Base-by-base conservation (phyloP, 169 alveolate species). In the Eimeria acervulina region DNA sequence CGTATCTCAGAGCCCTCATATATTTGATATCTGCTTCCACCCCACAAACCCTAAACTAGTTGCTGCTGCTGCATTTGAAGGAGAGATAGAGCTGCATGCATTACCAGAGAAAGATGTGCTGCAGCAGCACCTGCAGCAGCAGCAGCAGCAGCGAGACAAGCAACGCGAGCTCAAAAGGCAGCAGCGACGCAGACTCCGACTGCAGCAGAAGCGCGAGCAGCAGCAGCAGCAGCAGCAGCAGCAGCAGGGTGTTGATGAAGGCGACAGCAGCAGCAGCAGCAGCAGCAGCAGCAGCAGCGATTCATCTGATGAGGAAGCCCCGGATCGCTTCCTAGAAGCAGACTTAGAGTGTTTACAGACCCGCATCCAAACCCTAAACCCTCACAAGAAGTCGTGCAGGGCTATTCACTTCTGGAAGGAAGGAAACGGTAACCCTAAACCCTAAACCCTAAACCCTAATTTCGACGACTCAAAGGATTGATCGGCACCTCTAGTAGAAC, bases 11-110 rank as follows among this genome's bases (percentile, higher is more conserved):
- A 51, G 84, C 40, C n/a, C 80, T 21, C 84, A 72, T 28, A 36
- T 87, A 12, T 87, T 87, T 70, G 94, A 87, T 36, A 81, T 87
- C 19, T 59, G 68, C 36, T 87, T 87, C 40, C 94, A 87, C 38
- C 83, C 94, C 6, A 31, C 0, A 31, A 36, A 42, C 61, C 84
- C 70, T 0, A 44, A 44, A 38, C 5, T 63, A 7, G 59, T 87
- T 36, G 94, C 94, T 36, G 80, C 94, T 40, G 94, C 84, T 12
- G 59, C 59, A 51, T 51, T 51, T 51, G 15, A 51, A 12, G 59
- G 59, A 17, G 15, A 10, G 7, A 81, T 87, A 8, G 94, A 87
- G 66, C 42, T 87, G n/a, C 94, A 87, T 70, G 38, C 15, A 31
- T 40, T 87, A 5, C 94, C 94, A 38, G 55, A 59, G 44, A 33